phyloP scores from a whole-genome alignment of 176 grass and related monocot genomes.

The bread wheat (Triticum aestivum) region IWGSC_CS_RefSeq_v2.1 NC_057802.1:135007978-135008477 shows the following conservation, averaged over 20 bases:
- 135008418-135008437: not conserved
- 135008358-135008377: not conserved
- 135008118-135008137: too few relatives aligned
- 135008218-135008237: not conserved
- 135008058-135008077: too few relatives aligned
- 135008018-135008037: not conserved
- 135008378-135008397: not conserved
- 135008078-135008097: too few relatives aligned
- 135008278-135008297: not conserved
- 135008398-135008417: not conserved
- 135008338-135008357: not conserved
- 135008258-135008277: not conserved
- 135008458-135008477: conserved; percentile 89
- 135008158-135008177: conserved; percentile 9
- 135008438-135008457: conserved; percentile 17
- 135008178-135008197: conserved; percentile 1
- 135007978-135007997: too few relatives aligned
- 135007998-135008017: not conserved
- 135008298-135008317: not conserved
- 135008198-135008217: not conserved
- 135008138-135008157: not conserved
- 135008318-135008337: not conserved
- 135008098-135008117: too few relatives aligned
- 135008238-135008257: not conserved
- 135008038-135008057: too few relatives aligned